Conservation (phyloP, 2,329 filamentous ascomycete species). For the Pestalotiopsis sp. region DNA sequence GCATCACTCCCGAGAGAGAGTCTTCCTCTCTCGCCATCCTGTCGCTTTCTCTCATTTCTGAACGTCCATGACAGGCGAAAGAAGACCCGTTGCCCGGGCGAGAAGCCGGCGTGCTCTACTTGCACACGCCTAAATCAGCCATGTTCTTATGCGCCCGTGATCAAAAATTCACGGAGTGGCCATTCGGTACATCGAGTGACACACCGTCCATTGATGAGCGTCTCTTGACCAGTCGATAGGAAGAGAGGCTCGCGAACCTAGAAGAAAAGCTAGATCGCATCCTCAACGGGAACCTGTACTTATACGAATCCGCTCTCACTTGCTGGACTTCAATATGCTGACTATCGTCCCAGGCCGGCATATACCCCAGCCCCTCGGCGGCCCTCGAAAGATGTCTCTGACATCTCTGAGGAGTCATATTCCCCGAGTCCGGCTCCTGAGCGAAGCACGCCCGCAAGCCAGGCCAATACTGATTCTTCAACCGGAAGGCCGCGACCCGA, state of each 20-base stretch:
- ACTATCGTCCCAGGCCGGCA: conserved; percentile 32
- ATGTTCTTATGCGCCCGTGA: conserved; percentile 43
- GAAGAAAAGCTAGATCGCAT: conserved; percentile 55
- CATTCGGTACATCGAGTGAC: conserved; percentile 41
- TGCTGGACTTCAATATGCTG: conserved; percentile 23
- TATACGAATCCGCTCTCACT: conserved; percentile 14
- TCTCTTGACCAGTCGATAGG: conserved; percentile 31
- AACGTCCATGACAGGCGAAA: conserved; percentile 39
- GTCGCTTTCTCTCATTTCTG: not conserved
- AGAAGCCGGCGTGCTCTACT: conserved; percentile 52
- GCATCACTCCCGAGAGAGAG: conserved; percentile 13
- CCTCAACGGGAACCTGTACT: conserved; percentile 42
- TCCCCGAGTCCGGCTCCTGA: conserved; percentile 32
- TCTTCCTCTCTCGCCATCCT: not conserved
- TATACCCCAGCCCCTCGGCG: conserved; percentile 23
- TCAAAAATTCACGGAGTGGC: conserved; percentile 38
- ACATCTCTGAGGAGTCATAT: conserved; percentile 35
- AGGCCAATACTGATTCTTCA: conserved; percentile 29
- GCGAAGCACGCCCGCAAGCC: conserved; percentile 21
- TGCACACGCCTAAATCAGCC: conserved; percentile 49
- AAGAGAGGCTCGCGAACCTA: conserved; percentile 50
- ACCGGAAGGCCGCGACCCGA: conserved; percentile 29
- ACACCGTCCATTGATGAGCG: not conserved
- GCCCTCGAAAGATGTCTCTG: conserved; percentile 30
- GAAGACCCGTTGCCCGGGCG: conserved; percentile 53